Percentiles rank a stretch among this genome's conserved stretches.
Evolutionary conservation across 495 filamentous ascomycete genomes (phyloP).

Genomic region (Penicillium pulvis): DNA sequence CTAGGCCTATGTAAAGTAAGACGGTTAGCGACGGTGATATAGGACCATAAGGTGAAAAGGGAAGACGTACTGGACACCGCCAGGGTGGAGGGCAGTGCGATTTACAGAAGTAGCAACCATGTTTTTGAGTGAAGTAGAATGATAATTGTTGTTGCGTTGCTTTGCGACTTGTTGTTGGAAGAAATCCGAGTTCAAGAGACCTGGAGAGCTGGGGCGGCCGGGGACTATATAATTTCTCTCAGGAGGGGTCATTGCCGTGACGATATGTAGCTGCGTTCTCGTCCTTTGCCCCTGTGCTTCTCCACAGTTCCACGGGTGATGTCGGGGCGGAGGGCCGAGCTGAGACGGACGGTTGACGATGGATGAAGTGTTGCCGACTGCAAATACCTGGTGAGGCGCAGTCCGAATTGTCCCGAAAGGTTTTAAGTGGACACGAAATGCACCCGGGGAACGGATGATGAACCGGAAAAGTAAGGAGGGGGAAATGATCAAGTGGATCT

Average conservation of each 20-base stretch:
- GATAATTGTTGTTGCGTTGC: conserved; percentile 65
- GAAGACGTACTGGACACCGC: conserved; percentile 82
- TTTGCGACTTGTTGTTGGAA: conserved; percentile 60
- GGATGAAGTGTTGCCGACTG: conserved; percentile 30
- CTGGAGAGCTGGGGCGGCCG: conserved; percentile 46
- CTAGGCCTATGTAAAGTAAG: conserved; percentile 60
- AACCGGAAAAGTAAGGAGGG: conserved; percentile 16
- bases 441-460: conserved; percentile 30
- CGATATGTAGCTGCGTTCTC: conserved; percentile 24
- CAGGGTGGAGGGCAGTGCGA: conserved; percentile 85
- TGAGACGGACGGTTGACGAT: conserved; percentile 37
- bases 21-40: conserved; percentile 36
- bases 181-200: conserved; percentile 59
- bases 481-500: conserved; percentile 7
- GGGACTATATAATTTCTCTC: conserved; percentile 51
- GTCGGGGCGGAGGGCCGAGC: conserved; percentile 43
- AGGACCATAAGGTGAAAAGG: conserved; percentile 10
- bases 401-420: conserved; percentile 45
- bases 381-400: conserved; percentile 27
- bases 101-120: conserved; percentile 83
- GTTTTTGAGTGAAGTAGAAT: conserved; percentile 57
- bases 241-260: conserved; percentile 40
- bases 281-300: conserved; percentile 33
- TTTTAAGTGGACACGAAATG: conserved; percentile 44
- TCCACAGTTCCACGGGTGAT: conserved; percentile 52